Evolutionary conservation across 2,329 filamentous ascomycete genomes (phyloP), one percentile per base, ranked within the genome.

Genomic region (Didymella sp.): DNA sequence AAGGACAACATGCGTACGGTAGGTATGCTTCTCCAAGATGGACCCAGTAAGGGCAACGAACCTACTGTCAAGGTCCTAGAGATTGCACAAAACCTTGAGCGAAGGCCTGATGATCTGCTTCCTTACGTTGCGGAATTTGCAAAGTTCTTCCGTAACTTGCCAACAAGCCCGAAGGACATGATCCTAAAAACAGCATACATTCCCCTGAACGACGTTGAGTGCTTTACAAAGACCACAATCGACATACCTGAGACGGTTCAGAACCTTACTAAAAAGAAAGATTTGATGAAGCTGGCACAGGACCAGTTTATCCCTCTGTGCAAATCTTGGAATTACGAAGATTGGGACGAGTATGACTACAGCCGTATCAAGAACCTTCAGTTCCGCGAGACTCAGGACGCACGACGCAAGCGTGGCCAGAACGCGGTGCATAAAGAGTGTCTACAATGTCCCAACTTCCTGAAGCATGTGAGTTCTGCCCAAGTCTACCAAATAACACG

Each of bases 271-370:
- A 79, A 81, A 33, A 80, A 78, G 61, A 83, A 81, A 76, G 80
- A 86, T 59, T 80, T 81, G 1, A 69, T 82, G 49, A 81, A 82
- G 51, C 79, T 84, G 48, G 91, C 89, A 1, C 87, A 90, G 62
- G 86, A 88, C 38, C 85, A 89, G 54, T 82, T 98, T 30, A 77
- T 85, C 15, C 82, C 85, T 22, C 79, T 94, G 15, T 92, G 89
- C 72, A 82, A 82, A 42, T 87, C 87, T 0, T 98, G 94, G 93
- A 82, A 83, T 6, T 85, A 86, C 35, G 80, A 87, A 40, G 81
- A 85, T 24, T 98, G 92, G 90, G 86, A 93, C 53, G 95, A 99
- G 77, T 82, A 91, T 54, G 91, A 96, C 66, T 89, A 95, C 78
- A 81, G 82, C 43, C 89, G 88, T 69, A 87, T 98, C 73, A 94